These are phyloP conservation scores for Dryadomyces sulphureus DNA, from an alignment of 2,329 filamentous ascomycete genomes.

Conservation along the genomic window DNA sequence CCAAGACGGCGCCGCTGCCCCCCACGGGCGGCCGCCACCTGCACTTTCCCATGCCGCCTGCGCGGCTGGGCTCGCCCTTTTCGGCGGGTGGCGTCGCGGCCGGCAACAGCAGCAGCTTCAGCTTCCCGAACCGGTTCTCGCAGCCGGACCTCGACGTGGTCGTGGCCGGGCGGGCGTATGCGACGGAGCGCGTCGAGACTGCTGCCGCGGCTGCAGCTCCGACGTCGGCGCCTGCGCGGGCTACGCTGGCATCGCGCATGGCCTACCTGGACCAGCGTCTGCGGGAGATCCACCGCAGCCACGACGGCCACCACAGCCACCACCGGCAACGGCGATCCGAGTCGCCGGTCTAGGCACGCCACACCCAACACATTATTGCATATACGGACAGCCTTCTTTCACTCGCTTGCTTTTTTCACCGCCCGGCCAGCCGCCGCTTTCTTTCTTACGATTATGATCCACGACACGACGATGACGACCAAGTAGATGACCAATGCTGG, in stretches of 20 bases:
- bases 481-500: constrained; percentile 8
- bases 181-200: constrained; percentile 22
- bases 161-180: constrained; percentile 35
- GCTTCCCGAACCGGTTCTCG: constrained; percentile 43
- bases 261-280: constrained; percentile 45
- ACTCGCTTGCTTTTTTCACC: neutral
- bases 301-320: constrained; percentile 11
- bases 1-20: constrained; percentile 1
- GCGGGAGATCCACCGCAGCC: constrained; percentile 34
- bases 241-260: constrained; percentile 34
- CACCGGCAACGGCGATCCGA: constrained; percentile 26
- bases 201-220: constrained; percentile 13
- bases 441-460: constrained; percentile 9
- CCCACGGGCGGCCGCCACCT: neutral
- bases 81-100: neutral
- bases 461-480: constrained; percentile 9
- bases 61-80: constrained; percentile 45
- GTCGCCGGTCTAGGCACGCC: constrained; percentile 27
- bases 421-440: constrained; percentile 4
- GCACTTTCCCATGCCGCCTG: constrained; percentile 5
- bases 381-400: neutral
- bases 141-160: constrained; percentile 30
- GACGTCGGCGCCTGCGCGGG: constrained; percentile 20
- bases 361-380: neutral
- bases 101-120: constrained; percentile 32